Evolutionary conservation across 352 stramenopile genomes (phyloP).

Genomic region (Pythium rishiriense): DNA sequence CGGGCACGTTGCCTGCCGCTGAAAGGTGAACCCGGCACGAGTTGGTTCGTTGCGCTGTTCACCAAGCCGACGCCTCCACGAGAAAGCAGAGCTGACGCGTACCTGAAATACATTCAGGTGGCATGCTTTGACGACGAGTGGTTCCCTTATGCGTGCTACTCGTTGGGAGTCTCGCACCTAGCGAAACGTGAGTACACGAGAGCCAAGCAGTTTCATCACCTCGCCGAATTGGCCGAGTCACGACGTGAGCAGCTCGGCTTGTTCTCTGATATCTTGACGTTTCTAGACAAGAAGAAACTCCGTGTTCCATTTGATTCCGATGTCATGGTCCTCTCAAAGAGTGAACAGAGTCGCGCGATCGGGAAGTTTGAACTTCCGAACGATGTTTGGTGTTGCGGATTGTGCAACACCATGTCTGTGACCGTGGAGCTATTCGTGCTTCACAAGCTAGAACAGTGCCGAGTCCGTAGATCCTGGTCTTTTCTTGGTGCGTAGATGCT

Average conservation of each 20-base stretch:
- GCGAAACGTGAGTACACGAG: background rate
- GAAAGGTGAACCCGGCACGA: background rate
- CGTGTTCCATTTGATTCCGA: background rate
- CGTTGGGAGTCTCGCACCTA: background rate
- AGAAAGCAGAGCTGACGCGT: background rate
- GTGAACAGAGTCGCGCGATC: background rate
- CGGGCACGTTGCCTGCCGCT: background rate
- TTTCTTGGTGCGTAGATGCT: no score
- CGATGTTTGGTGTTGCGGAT: background rate
- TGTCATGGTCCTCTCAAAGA: background rate
- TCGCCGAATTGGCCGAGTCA: background rate
- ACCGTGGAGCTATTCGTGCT: no score
- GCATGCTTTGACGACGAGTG: slow-evolving; percentile 7
- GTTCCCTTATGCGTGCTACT: slow-evolving; percentile 7
- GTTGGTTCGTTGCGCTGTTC: background rate
- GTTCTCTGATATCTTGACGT: slow-evolving; percentile 4
- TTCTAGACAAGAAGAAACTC: slow-evolving; percentile 2
- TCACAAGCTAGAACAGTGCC: no score
- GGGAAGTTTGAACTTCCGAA: background rate
- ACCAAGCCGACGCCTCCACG: background rate
- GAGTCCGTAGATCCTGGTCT: no score
- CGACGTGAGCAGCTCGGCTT: background rate
- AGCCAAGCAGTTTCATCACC: slow-evolving; percentile 9
- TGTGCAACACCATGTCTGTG: background rate
- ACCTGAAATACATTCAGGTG: background rate